Base-by-base conservation (phyloP, 129 eudicot species). In the Dittrichia graveolens region DNA sequence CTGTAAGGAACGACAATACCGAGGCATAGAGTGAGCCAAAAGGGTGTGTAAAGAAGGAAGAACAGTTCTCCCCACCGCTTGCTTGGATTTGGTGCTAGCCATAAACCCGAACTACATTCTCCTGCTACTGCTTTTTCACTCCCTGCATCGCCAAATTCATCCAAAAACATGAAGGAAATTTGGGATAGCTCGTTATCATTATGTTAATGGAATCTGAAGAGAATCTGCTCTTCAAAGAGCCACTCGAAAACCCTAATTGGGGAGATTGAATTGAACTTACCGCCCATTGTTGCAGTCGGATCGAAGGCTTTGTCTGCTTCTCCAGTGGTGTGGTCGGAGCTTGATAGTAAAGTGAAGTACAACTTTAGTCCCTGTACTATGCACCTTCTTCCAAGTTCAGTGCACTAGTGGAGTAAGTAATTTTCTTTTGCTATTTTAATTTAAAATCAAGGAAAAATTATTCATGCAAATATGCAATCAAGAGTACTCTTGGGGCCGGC, bases 1-100 rank as follows among this genome's bases (percentile, higher is more conserved):
- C 87, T 87, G 81, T 78, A 90, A 34, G 98, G 98, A 15, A 93
- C 95, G 57, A 93, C 88, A 66, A 93, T 79, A 16, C 98, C 98
- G 48, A 93, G 95, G 82, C 96, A 87, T 14, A 93, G 92, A 61
- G 96, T 89, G 77, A 93, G 95, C 98, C 98, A 93, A 57, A 93
- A 88, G 0, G 96, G 98, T 15, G 98, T 87, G 77, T 94, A 90
- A 2, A 90, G 72, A 38, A 94, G 82, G 73, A 90, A 94, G 83
- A 94, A 94, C 66, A 90, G 13, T 73, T 94, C 96, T 6, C 88
- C 96, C 98, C 98, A 90, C 84, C 96, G 80, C 64, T 94, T 90
- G 87, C 98, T 90, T n/a, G 89, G 95, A 81, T 94, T 84, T 45
- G 84, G 50, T 76, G 96, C 85, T 34, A 93, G 72, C 98, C 98